Base-by-base conservation (phyloP, 345 rosid genomes). In the Dipteronia sinensis region DNA sequence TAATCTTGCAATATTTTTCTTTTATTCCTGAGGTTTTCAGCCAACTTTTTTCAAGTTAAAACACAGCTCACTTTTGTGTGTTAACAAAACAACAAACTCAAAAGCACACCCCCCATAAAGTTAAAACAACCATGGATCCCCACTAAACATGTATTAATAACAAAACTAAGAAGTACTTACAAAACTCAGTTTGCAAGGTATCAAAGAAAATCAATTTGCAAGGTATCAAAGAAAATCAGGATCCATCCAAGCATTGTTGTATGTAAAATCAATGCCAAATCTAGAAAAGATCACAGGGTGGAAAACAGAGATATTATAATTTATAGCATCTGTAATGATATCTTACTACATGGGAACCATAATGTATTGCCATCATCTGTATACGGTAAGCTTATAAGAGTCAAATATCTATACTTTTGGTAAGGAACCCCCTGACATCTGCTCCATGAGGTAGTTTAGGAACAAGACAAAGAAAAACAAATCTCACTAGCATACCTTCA, bases 401-500 rank as follows among this genome's bases (percentile, higher is more conserved):
- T 31, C 42, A 16, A 42, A 49, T 76, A 20, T 17, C 27, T 27
- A 6, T 27, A 27, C 19, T 72, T 58, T 59, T 38, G 10, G 38
- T 13, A 22, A 58, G 56, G 67, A 73, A 27, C 62, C 47, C 27
- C 16, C 38, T 47, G 23, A 74, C 4, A 66, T 53, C 72, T 20
- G 31, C 22, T 46, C 19, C 29, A 75, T n/a, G 49, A 66, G n/a
- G 53, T 4, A 10, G 59, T 15, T 64, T 58, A 71, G 63, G 38
- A 42, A 13, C 44, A 2, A 25, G 59, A 59, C 68, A 74, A 20
- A 2, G 25, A 61, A 22, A 27, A 27, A 64, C 44, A 31, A 63
- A 56, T 66, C 64, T 59, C 20, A 71, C 15, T 42, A 31, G 61
- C 65, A 53, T 86, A 94, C 98, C 98, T 94, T 91, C 84, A 93